Percentiles rank a stretch among this genome's conserved stretches.
phyloP scores from a whole-genome alignment of 495 filamentous ascomycete species.

The Lophium mytilinum region DNA sequence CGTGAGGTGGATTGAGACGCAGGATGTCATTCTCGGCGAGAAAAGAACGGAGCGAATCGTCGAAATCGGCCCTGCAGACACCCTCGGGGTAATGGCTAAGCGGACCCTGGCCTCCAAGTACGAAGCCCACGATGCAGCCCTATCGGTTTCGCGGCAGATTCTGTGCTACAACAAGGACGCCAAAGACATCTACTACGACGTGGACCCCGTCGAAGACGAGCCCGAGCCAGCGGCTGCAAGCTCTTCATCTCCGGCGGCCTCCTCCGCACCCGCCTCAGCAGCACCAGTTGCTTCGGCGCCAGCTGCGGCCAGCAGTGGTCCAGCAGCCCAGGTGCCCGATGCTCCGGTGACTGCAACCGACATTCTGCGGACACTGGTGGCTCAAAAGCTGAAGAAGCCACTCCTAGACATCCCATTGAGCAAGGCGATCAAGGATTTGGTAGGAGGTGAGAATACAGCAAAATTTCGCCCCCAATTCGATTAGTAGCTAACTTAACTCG shows the following conservation, averaged over 20 bases:
- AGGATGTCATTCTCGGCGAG: slow-evolving; percentile 97
- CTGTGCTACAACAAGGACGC: slow-evolving; percentile 99
- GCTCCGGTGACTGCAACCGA: slow-evolving; percentile 79
- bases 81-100: slow-evolving; percentile 96
- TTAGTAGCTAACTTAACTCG: slow-evolving; percentile 2
- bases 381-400: slow-evolving; percentile 98
- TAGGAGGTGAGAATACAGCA: slow-evolving; percentile 65
- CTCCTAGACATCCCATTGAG: slow-evolving; percentile 80
- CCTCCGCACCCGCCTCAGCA: slow-evolving; percentile 35
- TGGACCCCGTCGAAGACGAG: slow-evolving; percentile 92
- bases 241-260: slow-evolving; percentile 43
- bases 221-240: slow-evolving; percentile 47
- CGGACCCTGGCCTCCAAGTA: slow-evolving; percentile 94
- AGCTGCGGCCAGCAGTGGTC: slow-evolving; percentile 66
- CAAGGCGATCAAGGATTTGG: slow-evolving; percentile 98
- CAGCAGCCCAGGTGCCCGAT: slow-evolving; percentile 83
- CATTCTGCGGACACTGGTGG: slow-evolving; percentile 80
- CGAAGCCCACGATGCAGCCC: slow-evolving; percentile 96
- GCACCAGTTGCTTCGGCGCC: slow-evolving; percentile 43
- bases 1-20: slow-evolving; percentile 98
- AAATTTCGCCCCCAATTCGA: background rate
- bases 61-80: slow-evolving; percentile 95
- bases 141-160: slow-evolving; percentile 91
- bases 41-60: slow-evolving; percentile 95
- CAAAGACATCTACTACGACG: slow-evolving; percentile 99